Evolutionary conservation across 2,329 filamentous ascomycete genomes (phyloP).

Genomic region (Periconia sp.): DNA sequence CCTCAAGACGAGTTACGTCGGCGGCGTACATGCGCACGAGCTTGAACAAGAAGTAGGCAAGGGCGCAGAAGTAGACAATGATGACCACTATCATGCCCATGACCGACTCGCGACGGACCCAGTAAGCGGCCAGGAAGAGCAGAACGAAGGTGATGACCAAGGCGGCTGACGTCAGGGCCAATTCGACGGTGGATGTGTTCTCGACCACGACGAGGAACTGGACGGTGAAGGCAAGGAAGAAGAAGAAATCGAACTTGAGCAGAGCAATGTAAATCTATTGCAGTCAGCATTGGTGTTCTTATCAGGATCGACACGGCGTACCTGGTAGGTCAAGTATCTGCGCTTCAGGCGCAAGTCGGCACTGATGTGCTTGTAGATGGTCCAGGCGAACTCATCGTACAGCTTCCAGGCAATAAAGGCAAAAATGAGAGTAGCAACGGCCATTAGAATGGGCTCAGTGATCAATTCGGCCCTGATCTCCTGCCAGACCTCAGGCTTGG

Average conservation of each 20-base stretch:
- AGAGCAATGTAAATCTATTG: constrained; percentile 92
- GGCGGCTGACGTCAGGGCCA: constrained; percentile 84
- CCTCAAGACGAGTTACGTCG: constrained; percentile 52
- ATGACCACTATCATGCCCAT: constrained; percentile 79
- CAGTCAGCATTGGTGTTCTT: constrained; percentile 16
- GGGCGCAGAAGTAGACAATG: constrained; percentile 82
- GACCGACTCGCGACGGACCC: constrained; percentile 82
- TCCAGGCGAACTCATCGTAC: constrained; percentile 98
- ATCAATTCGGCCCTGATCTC: constrained; percentile 78
- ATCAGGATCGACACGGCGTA: constrained; percentile 50
- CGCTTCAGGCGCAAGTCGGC: constrained; percentile 97
- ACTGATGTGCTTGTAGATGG: constrained; percentile 98
- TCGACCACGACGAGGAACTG: constrained; percentile 94
- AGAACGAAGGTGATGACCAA: constrained; percentile 91
- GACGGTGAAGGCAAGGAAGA: constrained; percentile 98
- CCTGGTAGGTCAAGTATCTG: constrained; percentile 95
- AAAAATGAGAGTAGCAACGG: constrained; percentile 74
- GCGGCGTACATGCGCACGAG: constrained; percentile 88
- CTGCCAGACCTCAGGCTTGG: constrained; percentile 64
- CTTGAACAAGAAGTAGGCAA: constrained; percentile 98
- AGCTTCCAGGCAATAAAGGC: constrained; percentile 87
- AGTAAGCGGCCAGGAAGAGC: constrained; percentile 82
- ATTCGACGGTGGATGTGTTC: constrained; percentile 72
- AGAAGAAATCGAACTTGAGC: constrained; percentile 99
- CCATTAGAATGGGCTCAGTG: constrained; percentile 84